phyloP scores from a whole-genome alignment of 1,284 basidiomycete species.

The Pyrrhoderma noxium region DNA sequence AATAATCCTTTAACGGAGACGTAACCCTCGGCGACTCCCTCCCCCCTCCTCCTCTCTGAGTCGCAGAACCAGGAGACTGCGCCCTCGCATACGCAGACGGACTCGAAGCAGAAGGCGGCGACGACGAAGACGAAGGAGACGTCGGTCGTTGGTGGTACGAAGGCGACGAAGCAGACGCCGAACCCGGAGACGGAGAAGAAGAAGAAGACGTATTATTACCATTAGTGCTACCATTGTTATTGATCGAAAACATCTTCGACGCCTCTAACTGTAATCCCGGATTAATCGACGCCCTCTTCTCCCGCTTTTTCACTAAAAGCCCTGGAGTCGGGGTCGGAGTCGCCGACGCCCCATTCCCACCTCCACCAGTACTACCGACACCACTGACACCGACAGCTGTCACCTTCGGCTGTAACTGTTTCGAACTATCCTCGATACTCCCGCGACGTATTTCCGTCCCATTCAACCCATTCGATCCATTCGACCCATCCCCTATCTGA shows the following conservation, averaged over 20 bases:
- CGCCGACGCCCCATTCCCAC: not conserved
- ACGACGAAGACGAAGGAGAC: no score
- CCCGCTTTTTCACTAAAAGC: constrained; percentile 23
- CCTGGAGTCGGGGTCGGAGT: constrained; percentile 19
- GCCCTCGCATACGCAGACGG: no score
- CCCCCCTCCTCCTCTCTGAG: constrained; percentile 2
- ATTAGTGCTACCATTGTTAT: constrained; percentile 7
- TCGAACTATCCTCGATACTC: constrained; percentile 55
- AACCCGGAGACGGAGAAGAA: constrained; percentile 4
- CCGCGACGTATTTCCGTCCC: constrained; percentile 38
- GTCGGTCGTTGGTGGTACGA: no score
- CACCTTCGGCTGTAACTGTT: constrained; percentile 29
- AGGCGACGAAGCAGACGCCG: not conserved
- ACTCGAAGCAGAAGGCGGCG: no score
- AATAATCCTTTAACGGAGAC: constrained; percentile 17
- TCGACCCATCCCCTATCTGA: no score
- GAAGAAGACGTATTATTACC: not conserved
- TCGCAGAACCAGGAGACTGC: not conserved
- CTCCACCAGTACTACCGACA: no score
- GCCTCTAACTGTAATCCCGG: constrained; percentile 32
- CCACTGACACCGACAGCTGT: no score
- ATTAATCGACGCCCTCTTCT: constrained; percentile 43
- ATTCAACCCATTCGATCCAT: no score
- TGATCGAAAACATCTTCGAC: constrained; percentile 15
- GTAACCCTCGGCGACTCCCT: constrained; percentile 14